Evolutionary conservation across 1,139 yeast genomes (phyloP).

Genomic region (Scheffersomyces quercinus): DNA sequence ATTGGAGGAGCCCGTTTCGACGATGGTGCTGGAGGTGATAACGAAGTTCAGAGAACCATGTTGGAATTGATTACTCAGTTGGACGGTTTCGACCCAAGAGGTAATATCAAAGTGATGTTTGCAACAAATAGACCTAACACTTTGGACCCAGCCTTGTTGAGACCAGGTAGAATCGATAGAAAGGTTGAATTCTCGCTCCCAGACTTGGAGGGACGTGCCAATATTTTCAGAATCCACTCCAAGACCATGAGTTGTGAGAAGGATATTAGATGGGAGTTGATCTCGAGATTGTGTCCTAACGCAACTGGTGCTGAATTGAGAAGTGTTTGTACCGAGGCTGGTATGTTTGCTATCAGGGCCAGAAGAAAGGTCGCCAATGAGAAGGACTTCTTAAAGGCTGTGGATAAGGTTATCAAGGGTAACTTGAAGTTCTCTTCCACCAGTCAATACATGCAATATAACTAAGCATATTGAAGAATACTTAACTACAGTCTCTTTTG

Average conservation of each 20-base stretch:
- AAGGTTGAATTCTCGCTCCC: conserved; percentile 96
- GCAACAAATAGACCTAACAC: conserved; percentile 99
- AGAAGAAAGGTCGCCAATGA: conserved; percentile 97
- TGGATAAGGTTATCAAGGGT: conserved; percentile 97
- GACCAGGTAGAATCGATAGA: conserved; percentile 98
- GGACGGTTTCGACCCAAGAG: conserved; percentile 98
- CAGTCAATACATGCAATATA: conserved; percentile 97
- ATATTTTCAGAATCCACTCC: conserved; percentile 94
- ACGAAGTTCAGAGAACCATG: conserved; percentile 98
- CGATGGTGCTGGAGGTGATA: conserved; percentile 99
- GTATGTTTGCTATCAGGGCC: conserved; percentile 98
- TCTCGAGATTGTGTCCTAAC: conserved; percentile 95
- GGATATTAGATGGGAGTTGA: conserved; percentile 97
- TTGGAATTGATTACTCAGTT: conserved; percentile 94
- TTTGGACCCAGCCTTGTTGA: conserved; percentile 92
- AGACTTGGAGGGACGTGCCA: conserved; percentile 95
- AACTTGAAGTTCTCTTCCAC: conserved; percentile 97
- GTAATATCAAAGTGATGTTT: conserved; percentile 97
- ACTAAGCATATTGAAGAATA: conserved; percentile 32
- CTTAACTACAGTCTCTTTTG: too few species aligned
- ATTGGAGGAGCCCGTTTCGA: conserved; percentile 99
- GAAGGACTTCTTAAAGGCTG: conserved; percentile 95
- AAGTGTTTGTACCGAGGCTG: conserved; percentile 36
- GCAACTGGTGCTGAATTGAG: conserved; percentile 96
- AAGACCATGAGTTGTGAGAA: conserved; percentile 97